These are phyloP conservation scores for Aurantiochytrium sp. DNA, from an alignment of 108 stramenopile species.

Conservation along the genomic window DNA sequence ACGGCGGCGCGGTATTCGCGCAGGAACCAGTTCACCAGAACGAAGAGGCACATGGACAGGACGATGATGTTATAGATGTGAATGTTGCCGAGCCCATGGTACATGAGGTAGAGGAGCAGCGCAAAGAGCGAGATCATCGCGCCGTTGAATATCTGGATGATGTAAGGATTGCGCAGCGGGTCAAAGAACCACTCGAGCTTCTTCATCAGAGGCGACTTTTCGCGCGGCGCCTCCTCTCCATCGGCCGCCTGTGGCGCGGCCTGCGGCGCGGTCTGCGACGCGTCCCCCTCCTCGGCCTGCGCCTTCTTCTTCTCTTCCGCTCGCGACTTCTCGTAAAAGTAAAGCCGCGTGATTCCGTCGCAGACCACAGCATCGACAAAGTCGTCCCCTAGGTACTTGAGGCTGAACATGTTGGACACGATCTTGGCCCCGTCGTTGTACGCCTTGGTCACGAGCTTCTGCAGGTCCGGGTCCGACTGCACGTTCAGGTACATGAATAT, in stretches of 20 bases:
- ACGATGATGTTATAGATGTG: constrained; percentile 24
- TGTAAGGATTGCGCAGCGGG: background rate
- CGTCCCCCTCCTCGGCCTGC: background rate
- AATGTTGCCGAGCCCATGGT: constrained; percentile 10
- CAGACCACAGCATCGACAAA: background rate
- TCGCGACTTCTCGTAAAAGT: background rate
- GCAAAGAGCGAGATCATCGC: background rate
- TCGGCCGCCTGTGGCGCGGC: background rate
- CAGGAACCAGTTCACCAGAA: background rate
- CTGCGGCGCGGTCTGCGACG: background rate
- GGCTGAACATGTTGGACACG: constrained; percentile 11
- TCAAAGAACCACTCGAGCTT: constrained; percentile 19
- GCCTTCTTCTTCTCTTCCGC: background rate
- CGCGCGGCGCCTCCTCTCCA: background rate
- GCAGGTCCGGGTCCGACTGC: background rate
- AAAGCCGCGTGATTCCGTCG: constrained; percentile 13
- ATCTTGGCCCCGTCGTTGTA: background rate
- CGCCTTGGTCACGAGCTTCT: background rate
- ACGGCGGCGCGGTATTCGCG: background rate
- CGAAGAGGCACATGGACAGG: background rate
- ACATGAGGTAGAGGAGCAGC: background rate
- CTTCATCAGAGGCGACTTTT: background rate
- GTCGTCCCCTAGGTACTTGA: background rate
- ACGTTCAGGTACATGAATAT: constrained; percentile 15
- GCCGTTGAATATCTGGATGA: constrained; percentile 7